Base-by-base conservation (phyloP, 768 basidiomycete genomes). In the Boletus eberwhitei region DNA sequence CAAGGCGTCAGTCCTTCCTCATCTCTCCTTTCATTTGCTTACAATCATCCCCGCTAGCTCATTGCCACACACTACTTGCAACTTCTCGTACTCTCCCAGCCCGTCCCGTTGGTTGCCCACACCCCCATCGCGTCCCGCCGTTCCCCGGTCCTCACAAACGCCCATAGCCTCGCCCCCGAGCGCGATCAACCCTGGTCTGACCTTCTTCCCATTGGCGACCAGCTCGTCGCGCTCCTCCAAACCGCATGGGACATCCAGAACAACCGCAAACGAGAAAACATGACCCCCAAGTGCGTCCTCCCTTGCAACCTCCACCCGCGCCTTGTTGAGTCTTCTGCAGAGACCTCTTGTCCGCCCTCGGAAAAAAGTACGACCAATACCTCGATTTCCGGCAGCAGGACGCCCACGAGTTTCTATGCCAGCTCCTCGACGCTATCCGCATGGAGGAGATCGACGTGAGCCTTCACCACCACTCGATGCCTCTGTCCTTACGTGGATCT, bases 351-450 rank as follows among this genome's bases (percentile, higher is more conserved):
- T 67, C 76, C 29, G 78, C 81, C 12, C 74, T 97, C 16, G 89
- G 93, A 3, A 76, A 77, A 61, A 97, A 96, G 72, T 90, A 95
- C 67, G 92, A 93, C 59, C 94, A 98, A 64, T 98, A 97, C 64
- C 83, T 90, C 42, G 94, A 95, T 65, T 95, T 94, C 69, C 85
- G 89, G 8, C 95, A 98, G 70, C 95, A 97, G 70, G 95, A 98
- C 65, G 92, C 94, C 22, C 95, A 97, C 68, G 95, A 98, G 74
- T 87, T 96, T 58, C 73, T 98, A 24, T 80, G 91, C 34, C 93
- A 94, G 59, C 76, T 98, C 55, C 75, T 97, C 37, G 95, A 97
- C 68, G 88, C 86, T 19, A 89, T 95, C 79, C 83, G 91, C 50
- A 95, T 95, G 92, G 95, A 98, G 68, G 94, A 98, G 70, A 75